These are phyloP conservation scores for Cladosporium velox DNA, from an alignment of 2,329 filamentous ascomycete species.

Conservation along the genomic window DNA sequence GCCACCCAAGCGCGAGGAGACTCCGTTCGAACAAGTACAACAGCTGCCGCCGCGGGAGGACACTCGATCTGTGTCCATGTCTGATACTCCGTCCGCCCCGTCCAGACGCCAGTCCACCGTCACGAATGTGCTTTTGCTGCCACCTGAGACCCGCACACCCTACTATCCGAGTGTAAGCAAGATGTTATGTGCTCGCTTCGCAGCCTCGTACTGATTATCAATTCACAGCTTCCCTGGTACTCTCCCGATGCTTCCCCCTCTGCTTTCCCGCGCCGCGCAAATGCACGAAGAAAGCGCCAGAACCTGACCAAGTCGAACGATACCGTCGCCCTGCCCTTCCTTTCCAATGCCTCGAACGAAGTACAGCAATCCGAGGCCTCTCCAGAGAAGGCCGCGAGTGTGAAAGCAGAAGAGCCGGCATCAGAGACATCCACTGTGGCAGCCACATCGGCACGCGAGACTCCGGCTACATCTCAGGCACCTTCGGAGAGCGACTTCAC, in stretches of 20 bases:
- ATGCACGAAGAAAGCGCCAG: conserved; percentile 47
- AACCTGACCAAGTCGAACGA: conserved; percentile 42
- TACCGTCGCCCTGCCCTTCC: conserved; percentile 52
- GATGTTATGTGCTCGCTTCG: background rate
- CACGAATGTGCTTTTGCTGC: conserved; percentile 20
- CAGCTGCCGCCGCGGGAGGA: conserved; percentile 18
- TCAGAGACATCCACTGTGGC: conserved; percentile 49
- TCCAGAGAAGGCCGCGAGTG: background rate
- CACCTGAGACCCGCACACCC: conserved; percentile 40
- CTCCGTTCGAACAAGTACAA: conserved; percentile 19
- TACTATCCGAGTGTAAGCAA: conserved; percentile 51
- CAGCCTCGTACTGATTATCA: background rate
- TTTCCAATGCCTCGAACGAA: conserved; percentile 14
- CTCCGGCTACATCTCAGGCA: conserved; percentile 59
- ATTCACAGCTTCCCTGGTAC: conserved; percentile 58
- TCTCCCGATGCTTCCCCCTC: conserved; percentile 52
- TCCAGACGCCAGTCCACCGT: conserved; percentile 27
- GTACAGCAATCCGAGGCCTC: conserved; percentile 10
- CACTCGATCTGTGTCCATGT: conserved; percentile 15
- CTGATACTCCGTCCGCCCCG: conserved; percentile 23
- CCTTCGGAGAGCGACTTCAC: conserved; percentile 57
- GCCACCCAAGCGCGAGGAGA: conserved; percentile 20
- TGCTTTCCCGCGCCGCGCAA: conserved; percentile 56
- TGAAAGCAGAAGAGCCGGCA: conserved; percentile 33
- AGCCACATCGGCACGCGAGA: conserved; percentile 53